Base-by-base conservation (phyloP, 352 stramenopile species). In the Phytophthora agathidicida region DNA sequence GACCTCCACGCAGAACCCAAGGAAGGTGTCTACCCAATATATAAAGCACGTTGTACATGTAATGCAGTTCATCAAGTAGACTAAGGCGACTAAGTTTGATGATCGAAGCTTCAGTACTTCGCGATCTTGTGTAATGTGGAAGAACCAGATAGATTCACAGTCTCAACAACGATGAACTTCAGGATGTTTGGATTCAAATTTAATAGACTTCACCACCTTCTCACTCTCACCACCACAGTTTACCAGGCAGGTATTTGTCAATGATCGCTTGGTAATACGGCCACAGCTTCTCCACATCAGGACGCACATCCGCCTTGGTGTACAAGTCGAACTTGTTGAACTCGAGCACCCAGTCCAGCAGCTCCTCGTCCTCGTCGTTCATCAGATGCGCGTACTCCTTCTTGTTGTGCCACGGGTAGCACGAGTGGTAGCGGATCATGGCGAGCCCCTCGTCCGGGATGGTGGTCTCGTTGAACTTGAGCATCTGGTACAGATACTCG, bases 301-400 rank as follows among this genome's bases (percentile, higher is more conserved):
- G 85, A 42, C 84, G 73, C 24, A 77, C 78, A 43, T 94, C 82
- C 48, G 88, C 82, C 59, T 98, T 97, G 16, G 89, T 98, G 78
- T 98, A 98, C 20, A 98, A 60, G 65, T 98, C 94, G 61, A 97
- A 97, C 69, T 94, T 92, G 73, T 97, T 96, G 65, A 98, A 98
- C 68, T 93, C 80, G 50, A 96, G 79, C 37, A 98, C 86, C 91
- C 91, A 97, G 63, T 97, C 86, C 36, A 96, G 63, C 33, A 92
- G 58, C 36, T 96, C 81, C 3, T 92, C 65, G 73, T 98, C 93
- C 7, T 88, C 85, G 17, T 85, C 68, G 41, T 71, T 83, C 86
- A 97, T 96, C 4, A 98, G 61, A 51, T 96, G 84, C 52, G 63
- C 30, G 75, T 98, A 98, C 32, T 91, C 89, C 44, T 94, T 93